These are phyloP conservation scores for Boletus barrowsii DNA, from an alignment of 768 basidiomycete species.

Conservation along the genomic window DNA sequence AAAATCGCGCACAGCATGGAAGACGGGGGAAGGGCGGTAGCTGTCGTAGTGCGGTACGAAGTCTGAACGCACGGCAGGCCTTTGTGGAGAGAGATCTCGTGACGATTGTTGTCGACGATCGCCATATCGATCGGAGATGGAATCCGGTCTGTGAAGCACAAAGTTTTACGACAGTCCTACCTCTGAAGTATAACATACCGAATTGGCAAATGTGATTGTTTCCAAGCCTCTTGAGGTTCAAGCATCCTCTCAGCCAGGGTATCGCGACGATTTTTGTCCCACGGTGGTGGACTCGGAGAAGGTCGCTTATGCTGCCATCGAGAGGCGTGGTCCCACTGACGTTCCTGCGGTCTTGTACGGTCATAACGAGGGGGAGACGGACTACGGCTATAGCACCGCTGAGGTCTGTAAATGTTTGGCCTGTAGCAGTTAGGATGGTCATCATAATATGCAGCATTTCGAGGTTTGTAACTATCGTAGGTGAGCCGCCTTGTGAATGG, in stretches of 20 bases:
- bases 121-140: slow-evolving; percentile 33
- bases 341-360: slow-evolving; percentile 39
- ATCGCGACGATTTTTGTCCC: slow-evolving; percentile 36
- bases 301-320: slow-evolving; percentile 46
- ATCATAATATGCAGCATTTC: slow-evolving; percentile 38
- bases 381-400: slow-evolving; percentile 40
- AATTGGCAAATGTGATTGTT: slow-evolving; percentile 44
- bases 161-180: slow-evolving; percentile 20
- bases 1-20: slow-evolving; percentile 39
- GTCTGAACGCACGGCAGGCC: slow-evolving; percentile 32
- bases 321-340: slow-evolving; percentile 46
- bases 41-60: slow-evolving; percentile 41
- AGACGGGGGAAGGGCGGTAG: slow-evolving; percentile 42
- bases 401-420: slow-evolving; percentile 37
- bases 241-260: slow-evolving; percentile 54
- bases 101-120: slow-evolving; percentile 35
- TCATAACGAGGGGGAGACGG: slow-evolving; percentile 54
- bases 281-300: slow-evolving; percentile 33
- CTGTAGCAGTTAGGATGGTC: slow-evolving; percentile 43
- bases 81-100: slow-evolving; percentile 38
- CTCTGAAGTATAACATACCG: slow-evolving; percentile 32
- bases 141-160: slow-evolving; percentile 23
- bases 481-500: slow-evolving; percentile 41
- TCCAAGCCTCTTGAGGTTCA: slow-evolving; percentile 74
- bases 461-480: slow-evolving; percentile 53